Evolutionary conservation across 2,329 filamentous ascomycete genomes (phyloP).

Genomic region (Mariannaea sp.): DNA sequence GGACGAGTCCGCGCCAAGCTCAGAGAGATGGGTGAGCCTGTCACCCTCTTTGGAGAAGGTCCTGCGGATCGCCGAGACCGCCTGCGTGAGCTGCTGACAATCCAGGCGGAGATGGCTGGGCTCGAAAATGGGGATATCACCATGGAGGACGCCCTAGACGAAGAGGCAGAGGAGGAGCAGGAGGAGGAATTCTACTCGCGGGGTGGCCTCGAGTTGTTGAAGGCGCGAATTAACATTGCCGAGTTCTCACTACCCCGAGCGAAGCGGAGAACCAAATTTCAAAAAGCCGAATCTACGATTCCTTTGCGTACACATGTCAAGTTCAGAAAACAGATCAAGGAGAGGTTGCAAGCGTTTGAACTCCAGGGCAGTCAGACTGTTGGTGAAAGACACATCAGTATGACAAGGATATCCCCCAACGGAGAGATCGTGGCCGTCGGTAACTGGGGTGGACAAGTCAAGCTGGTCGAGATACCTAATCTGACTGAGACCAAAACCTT

Average conservation of each 20-base stretch:
- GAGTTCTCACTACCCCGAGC: conserved; percentile 83
- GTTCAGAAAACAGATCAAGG: conserved; percentile 87
- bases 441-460: conserved; percentile 91
- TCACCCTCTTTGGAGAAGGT: conserved; percentile 93
- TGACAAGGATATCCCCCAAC: conserved; percentile 87
- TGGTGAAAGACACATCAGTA: conserved; percentile 87
- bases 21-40: conserved; percentile 86
- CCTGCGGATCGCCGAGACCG: conserved; percentile 84
- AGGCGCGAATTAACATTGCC: conserved; percentile 79
- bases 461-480: conserved; percentile 81
- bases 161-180: conserved; percentile 70
- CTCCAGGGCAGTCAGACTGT: conserved; percentile 93
- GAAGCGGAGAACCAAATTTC: conserved; percentile 74
- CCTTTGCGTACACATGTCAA: conserved; percentile 89
- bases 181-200: conserved; percentile 96
- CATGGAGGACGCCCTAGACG: conserved; percentile 64
- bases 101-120: conserved; percentile 67
- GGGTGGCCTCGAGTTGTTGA: conserved; percentile 73
- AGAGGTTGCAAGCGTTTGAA: conserved; percentile 80
- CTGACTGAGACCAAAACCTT: conserved; percentile 76
- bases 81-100: conserved; percentile 78
- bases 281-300: conserved; percentile 81
- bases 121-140: conserved; percentile 61
- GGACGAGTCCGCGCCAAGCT: conserved; percentile 79
- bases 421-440: conserved; percentile 84